Evolutionary conservation across 257 asterid genomes (phyloP).

Genomic region (Cordia subcordata): DNA sequence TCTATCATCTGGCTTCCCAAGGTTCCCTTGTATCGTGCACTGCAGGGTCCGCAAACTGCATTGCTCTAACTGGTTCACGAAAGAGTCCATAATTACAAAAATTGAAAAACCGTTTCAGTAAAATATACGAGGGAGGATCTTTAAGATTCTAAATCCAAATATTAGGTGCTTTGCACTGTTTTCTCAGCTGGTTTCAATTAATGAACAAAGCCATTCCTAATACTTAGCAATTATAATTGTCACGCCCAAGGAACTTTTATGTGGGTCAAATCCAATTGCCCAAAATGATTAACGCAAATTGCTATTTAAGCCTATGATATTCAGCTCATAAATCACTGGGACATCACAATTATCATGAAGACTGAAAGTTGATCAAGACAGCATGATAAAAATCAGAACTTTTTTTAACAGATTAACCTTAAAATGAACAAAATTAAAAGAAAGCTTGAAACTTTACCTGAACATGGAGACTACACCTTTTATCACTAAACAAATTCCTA

Average conservation of each 20-base stretch:
- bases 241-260: too few species aligned
- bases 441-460: constrained; percentile 39
- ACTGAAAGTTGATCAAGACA: not conserved
- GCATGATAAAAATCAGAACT: not conserved
- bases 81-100: constrained; percentile 16
- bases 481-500: constrained; percentile 28
- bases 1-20: constrained; percentile 53
- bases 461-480: constrained; percentile 68
- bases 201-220: too few species aligned
- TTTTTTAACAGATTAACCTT: not conserved
- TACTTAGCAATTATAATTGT: too few species aligned
- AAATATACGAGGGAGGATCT: not conserved
- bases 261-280: too few species aligned
- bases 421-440: not conserved
- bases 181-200: too few species aligned
- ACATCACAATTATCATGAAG: not conserved
- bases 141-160: not conserved
- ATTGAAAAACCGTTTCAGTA: not conserved
- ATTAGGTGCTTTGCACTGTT: too few species aligned
- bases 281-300: too few species aligned
- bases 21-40: constrained; percentile 70
- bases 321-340: too few species aligned
- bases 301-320: too few species aligned
- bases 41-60: constrained; percentile 73
- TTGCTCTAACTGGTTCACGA: constrained; percentile 54